Evolutionary conservation across 2,329 filamentous ascomycete species (phyloP).

Genomic region (Apiospora saccharicola): DNA sequence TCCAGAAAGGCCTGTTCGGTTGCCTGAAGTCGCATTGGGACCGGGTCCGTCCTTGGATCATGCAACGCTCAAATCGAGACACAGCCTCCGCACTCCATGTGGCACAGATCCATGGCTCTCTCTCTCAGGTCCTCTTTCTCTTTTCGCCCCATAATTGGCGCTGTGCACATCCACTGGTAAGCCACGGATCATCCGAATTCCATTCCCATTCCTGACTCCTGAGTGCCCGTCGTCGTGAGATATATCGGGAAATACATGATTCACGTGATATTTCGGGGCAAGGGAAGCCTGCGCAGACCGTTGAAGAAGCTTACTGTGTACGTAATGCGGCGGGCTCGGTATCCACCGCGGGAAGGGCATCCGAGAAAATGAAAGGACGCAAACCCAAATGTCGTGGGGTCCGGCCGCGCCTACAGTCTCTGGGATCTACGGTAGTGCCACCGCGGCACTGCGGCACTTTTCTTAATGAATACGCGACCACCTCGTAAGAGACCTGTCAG

Average conservation of each 20-base stretch:
- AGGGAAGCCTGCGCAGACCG: background rate
- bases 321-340: constrained; percentile 8
- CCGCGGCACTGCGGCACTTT: constrained; percentile 1
- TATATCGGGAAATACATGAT: constrained; percentile 3
- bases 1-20: background rate
- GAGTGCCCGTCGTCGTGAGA: background rate
- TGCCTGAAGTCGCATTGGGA: constrained; percentile 13
- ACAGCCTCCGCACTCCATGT: constrained; percentile 21
- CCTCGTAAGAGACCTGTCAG: background rate
- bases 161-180: background rate
- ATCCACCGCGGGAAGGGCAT: constrained; percentile 8
- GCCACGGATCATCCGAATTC: constrained; percentile 17
- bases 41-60: constrained; percentile 20
- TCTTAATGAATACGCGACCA: background rate
- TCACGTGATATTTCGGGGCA: constrained; percentile 2
- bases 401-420: background rate
- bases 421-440: background rate
- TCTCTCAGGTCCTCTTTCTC: background rate
- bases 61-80: constrained; percentile 19
- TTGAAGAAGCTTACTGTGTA: constrained; percentile 18
- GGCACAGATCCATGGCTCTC: background rate
- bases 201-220: constrained; percentile 2
- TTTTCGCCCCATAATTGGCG: constrained; percentile 1
- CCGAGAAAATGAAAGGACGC: constrained; percentile 15
- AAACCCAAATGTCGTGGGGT: background rate